Evolutionary conservation across 495 filamentous ascomycete species (phyloP).

Genomic region (Hypoxylon intermedium): DNA sequence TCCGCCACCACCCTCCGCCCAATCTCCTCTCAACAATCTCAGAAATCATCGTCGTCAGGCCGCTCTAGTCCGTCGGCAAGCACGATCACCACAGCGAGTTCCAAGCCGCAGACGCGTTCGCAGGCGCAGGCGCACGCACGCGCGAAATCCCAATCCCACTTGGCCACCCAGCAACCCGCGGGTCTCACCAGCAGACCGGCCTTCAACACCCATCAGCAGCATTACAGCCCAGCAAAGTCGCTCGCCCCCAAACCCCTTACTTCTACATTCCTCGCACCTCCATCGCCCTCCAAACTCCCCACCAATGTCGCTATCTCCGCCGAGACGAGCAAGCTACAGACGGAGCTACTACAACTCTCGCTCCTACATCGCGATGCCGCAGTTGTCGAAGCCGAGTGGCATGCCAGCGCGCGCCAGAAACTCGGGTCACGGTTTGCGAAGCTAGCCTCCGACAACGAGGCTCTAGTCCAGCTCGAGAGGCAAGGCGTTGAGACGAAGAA

Average conservation of each 20-base stretch:
- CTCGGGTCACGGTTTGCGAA: slow-evolving; percentile 51
- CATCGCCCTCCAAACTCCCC: slow-evolving; percentile 59
- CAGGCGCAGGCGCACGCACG: slow-evolving; percentile 28
- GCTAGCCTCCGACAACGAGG: slow-evolving; percentile 44
- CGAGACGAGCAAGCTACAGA: slow-evolving; percentile 69
- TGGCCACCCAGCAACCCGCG: slow-evolving; percentile 7
- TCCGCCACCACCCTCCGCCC: slow-evolving; percentile 55
- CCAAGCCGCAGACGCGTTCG: slow-evolving; percentile 27
- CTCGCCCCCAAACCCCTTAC: slow-evolving; percentile 63
- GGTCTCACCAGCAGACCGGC: slow-evolving; percentile 53
- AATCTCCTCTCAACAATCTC: slow-evolving; percentile 37
- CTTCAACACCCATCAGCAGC: slow-evolving; percentile 73
- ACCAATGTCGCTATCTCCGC: slow-evolving; percentile 62
- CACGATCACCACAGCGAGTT: slow-evolving; percentile 22
- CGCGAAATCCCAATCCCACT: slow-evolving; percentile 23
- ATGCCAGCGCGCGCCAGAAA: slow-evolving; percentile 52
- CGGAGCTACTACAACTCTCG: slow-evolving; percentile 75
- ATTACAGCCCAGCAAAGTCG: slow-evolving; percentile 70
- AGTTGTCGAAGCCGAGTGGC: slow-evolving; percentile 50
- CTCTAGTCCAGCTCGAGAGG: slow-evolving; percentile 42
- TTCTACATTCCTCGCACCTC: slow-evolving; percentile 58
- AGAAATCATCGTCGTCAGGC: slow-evolving; percentile 33
- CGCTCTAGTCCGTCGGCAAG: slow-evolving; percentile 36
- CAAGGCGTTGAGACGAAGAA: slow-evolving; percentile 47
- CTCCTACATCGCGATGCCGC: slow-evolving; percentile 65